Conservation (phyloP, 2,329 filamentous ascomycete genomes). For the Curvularia hawaiiensis region DNA sequence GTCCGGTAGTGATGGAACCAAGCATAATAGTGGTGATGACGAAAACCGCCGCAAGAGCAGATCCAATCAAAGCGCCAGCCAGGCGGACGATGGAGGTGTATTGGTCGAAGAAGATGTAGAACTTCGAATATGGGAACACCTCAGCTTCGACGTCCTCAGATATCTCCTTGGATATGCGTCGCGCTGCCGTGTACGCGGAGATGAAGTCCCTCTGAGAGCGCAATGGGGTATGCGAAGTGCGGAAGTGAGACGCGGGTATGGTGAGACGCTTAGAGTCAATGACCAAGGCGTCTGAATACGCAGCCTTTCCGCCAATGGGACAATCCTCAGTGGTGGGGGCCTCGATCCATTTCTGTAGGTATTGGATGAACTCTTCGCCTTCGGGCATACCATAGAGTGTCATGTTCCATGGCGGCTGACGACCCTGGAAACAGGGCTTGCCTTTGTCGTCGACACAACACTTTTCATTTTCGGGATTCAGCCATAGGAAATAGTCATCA, state of each 20-base stretch:
- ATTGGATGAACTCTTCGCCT: constrained; percentile 86
- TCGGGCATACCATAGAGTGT: constrained; percentile 91
- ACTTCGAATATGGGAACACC: constrained; percentile 95
- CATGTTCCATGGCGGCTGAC: constrained; percentile 84
- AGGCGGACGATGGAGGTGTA: constrained; percentile 84
- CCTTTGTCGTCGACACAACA: constrained; percentile 70
- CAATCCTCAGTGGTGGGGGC: constrained; percentile 83
- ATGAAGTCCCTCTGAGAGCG: constrained; percentile 93
- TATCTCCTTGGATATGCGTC: constrained; percentile 82
- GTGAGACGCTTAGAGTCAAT: constrained; percentile 70
- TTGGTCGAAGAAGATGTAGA: constrained; percentile 99
- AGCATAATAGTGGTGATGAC: constrained; percentile 78
- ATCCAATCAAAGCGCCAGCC: constrained; percentile 78
- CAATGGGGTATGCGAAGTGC: constrained; percentile 85
- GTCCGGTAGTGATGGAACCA: constrained; percentile 80
- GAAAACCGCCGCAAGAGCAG: constrained; percentile 85
- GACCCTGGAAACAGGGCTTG: constrained; percentile 77
- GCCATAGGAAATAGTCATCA: constrained; percentile 94
- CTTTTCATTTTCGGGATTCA: constrained; percentile 75
- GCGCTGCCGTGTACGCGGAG: constrained; percentile 83
- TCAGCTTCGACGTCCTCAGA: constrained; percentile 73
- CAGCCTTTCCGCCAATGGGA: constrained; percentile 84
- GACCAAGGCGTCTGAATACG: constrained; percentile 84
- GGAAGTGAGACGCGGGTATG: constrained; percentile 86
- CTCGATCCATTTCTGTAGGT: constrained; percentile 80